These are phyloP conservation scores for Rhododendron henanense DNA, from an alignment of 148 eudicot species.

Conservation along the genomic window DNA sequence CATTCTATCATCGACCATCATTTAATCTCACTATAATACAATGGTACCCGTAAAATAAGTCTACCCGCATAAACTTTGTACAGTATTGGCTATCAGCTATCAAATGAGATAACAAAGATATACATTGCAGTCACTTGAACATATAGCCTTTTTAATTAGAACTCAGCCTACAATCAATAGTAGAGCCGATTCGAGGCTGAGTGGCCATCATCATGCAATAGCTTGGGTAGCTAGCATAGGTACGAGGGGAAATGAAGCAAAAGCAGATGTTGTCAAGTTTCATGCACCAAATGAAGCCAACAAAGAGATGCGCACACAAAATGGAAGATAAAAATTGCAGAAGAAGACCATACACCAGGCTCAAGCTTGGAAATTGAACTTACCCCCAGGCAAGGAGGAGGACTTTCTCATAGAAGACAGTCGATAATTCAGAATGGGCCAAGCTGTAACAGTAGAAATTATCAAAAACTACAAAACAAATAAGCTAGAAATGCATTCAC, in stretches of 20 bases:
- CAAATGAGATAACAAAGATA: not conserved
- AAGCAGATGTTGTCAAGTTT: not conserved
- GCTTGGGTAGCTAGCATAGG: not conserved
- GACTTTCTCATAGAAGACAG: constrained; percentile 98
- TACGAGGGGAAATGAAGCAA: not conserved
- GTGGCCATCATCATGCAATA: not conserved
- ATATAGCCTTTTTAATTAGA: not conserved
- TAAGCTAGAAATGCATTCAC: not conserved
- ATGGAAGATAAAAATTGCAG: not conserved
- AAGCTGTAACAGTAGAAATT: constrained; percentile 48
- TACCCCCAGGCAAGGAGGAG: constrained; percentile 96
- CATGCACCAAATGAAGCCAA: not conserved
- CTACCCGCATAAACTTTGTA: not conserved
- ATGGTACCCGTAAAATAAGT: not conserved
- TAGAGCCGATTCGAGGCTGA: not conserved
- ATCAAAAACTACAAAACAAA: not conserved
- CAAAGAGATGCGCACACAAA: not conserved
- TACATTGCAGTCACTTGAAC: not conserved
- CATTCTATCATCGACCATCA: not conserved
- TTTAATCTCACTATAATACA: not conserved
- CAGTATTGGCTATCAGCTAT: not conserved
- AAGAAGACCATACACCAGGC: not conserved
- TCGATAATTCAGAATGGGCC: constrained; percentile 98
- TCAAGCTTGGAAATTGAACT: constrained; percentile 21
- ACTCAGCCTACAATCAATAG: not conserved